A percentile compares a stretch with the other conserved stretches of the same genome.
Evolutionary conservation across 1,284 basidiomycete genomes (phyloP).

Genomic region (Leccinum ambiguum): DNA sequence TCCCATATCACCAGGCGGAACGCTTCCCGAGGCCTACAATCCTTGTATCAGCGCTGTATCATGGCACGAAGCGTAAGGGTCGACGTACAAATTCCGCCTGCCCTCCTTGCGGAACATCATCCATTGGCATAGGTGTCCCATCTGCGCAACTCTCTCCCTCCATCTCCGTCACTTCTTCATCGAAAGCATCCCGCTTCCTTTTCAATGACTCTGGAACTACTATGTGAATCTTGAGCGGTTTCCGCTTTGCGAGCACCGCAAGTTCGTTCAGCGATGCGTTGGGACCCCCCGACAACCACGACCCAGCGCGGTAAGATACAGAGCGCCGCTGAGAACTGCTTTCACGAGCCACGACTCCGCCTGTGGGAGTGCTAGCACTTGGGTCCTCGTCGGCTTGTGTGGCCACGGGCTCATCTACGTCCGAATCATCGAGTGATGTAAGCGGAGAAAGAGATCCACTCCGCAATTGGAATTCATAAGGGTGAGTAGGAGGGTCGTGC

Average conservation of each 20-base stretch:
- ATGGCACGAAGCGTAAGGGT: neutral
- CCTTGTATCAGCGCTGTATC: constrained; percentile 5
- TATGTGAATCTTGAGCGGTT: constrained; percentile 10
- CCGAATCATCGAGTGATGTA: constrained; percentile 16
- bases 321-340: neutral
- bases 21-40: constrained; percentile 7
- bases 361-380: neutral
- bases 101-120: neutral
- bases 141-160: neutral
- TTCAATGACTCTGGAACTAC: constrained; percentile 17
- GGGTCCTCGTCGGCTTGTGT: neutral
- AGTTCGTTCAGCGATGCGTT: constrained; percentile 24
- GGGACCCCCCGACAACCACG: constrained; percentile 23
- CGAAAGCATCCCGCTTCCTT: constrained; percentile 18
- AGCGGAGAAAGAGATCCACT: constrained; percentile 22
- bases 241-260: constrained; percentile 18
- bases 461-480: neutral
- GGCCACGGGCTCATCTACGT: neutral
- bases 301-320: neutral
- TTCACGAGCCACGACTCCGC: neutral
- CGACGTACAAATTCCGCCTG: constrained; percentile 5
- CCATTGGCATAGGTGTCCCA: neutral
- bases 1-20: neutral
- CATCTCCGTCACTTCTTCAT: neutral
- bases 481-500: neutral